Conservation (phyloP, 768 basidiomycete genomes). For the Fomitopsis serialis region DNA sequence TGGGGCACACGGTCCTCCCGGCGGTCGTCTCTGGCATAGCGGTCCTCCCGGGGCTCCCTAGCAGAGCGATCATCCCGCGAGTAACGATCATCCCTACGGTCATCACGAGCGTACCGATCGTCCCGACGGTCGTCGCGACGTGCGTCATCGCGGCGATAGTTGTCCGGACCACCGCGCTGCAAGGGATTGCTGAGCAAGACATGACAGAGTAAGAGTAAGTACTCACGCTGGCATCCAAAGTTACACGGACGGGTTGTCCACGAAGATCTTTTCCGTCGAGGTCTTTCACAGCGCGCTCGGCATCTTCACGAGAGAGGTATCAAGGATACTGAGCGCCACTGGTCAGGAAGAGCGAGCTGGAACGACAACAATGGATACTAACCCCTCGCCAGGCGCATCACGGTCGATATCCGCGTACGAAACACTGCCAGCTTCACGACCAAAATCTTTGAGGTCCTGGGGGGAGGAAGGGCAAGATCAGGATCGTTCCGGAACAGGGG, state of each 20-base stretch:
- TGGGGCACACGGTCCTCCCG: conserved; percentile 43
- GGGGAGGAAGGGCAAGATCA: conserved; percentile 15
- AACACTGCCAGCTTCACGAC: conserved; percentile 88
- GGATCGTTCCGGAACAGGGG: neutral
- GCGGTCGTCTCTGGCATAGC: conserved; percentile 25
- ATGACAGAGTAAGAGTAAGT: neutral
- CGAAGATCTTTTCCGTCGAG: conserved; percentile 86
- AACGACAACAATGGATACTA: conserved; percentile 20
- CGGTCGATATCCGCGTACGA: conserved; percentile 95
- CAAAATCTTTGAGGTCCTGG: conserved; percentile 98
- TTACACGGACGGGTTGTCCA: conserved; percentile 73
- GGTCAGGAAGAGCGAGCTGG: neutral
- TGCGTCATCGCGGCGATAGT: conserved; percentile 24
- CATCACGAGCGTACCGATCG: conserved; percentile 42
- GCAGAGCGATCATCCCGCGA: conserved; percentile 28
- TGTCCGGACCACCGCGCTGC: conserved; percentile 46
- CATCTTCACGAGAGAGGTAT: conserved; percentile 88
- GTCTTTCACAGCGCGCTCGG: conserved; percentile 87
- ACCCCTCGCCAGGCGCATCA: conserved; percentile 85
- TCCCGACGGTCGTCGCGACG: conserved; percentile 24
- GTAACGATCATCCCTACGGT: conserved; percentile 30
- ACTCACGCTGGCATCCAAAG: conserved; percentile 56
- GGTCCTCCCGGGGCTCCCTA: conserved; percentile 13
- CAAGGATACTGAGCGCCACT: conserved; percentile 60
- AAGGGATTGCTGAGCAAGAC: too few relatives aligned